These are phyloP conservation scores for Nothopassalora personata DNA, from an alignment of 2,329 filamentous ascomycete genomes.

Conservation along the genomic window DNA sequence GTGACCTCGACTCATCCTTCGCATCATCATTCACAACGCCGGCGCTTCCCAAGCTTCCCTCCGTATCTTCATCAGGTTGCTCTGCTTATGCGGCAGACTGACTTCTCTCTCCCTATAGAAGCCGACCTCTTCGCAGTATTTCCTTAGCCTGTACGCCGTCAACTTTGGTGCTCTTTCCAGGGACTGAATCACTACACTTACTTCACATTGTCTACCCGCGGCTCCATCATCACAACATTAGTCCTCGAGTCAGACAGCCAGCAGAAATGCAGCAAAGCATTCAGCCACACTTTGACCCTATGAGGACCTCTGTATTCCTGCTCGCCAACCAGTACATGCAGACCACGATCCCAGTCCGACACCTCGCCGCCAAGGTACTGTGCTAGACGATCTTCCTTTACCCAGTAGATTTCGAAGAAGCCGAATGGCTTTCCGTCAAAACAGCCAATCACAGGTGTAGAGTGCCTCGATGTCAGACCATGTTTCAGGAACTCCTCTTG, in stretches of 20 bases:
- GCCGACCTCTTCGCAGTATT: constrained; percentile 65
- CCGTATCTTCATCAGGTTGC: constrained; percentile 74
- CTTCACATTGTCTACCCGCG: constrained; percentile 85
- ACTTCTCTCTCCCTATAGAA: constrained; percentile 86
- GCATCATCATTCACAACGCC: constrained; percentile 18
- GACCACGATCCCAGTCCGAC: constrained; percentile 77
- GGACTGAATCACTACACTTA: constrained; percentile 37
- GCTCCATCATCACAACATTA: constrained; percentile 78
- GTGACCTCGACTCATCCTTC: neutral
- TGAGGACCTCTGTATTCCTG: constrained; percentile 81
- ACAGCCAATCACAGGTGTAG: constrained; percentile 84
- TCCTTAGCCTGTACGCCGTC: constrained; percentile 53
- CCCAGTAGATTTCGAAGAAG: constrained; percentile 98
- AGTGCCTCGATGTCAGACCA: constrained; percentile 63
- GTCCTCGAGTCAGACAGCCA: constrained; percentile 74
- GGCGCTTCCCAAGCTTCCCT: constrained; percentile 77
- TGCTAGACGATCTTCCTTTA: constrained; percentile 81
- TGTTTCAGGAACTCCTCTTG: constrained; percentile 64
- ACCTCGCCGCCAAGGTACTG: constrained; percentile 62
- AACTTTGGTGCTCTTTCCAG: neutral
- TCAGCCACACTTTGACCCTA: constrained; percentile 73
- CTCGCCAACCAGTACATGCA: constrained; percentile 87
- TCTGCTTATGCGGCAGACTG: constrained; percentile 85
- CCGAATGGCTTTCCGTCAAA: constrained; percentile 96
- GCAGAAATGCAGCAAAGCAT: constrained; percentile 80